These are phyloP conservation scores for Deinandra increscens DNA, from an alignment of 129 eudicot genomes.

Conservation along the genomic window DNA sequence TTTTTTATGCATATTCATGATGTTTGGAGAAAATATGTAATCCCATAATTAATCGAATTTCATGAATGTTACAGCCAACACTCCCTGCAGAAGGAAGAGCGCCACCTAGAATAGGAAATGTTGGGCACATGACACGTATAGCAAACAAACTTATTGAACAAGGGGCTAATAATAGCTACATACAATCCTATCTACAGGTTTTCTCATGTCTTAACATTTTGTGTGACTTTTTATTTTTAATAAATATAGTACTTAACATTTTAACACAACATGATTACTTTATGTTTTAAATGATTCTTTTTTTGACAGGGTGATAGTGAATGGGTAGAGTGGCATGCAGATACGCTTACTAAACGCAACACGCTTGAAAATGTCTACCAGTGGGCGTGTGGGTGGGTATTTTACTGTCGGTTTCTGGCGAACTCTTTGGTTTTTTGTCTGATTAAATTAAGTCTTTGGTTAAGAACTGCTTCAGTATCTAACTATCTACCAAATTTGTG, in stretches of 20 bases:
- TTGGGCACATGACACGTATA: constrained; percentile 90
- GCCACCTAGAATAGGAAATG: constrained; percentile 80
- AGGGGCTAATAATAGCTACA: constrained; percentile 52
- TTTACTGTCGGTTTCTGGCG: neutral
- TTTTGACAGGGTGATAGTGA: constrained; percentile 73
- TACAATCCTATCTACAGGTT: constrained; percentile 79
- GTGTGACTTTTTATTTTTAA: neutral
- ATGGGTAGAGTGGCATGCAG: constrained; percentile 92
- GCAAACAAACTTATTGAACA: constrained; percentile 86
- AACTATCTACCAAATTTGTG: neutral
- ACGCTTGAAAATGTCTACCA: constrained; percentile 82
- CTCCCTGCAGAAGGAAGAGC: constrained; percentile 65
- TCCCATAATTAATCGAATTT: constrained; percentile 3
- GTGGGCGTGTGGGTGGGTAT: constrained; percentile 96
- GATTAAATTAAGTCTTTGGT: neutral
- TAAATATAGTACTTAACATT: constrained; percentile 13
- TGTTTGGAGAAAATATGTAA: constrained; percentile 4
- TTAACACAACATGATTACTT: constrained; percentile 1
- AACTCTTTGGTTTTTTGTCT: neutral
- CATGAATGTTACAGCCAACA: constrained; percentile 71
- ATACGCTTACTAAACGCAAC: constrained; percentile 77
- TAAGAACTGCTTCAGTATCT: constrained; percentile 1
- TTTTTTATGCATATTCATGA: neutral
- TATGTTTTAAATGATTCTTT: constrained; percentile 8
- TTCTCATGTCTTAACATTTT: constrained; percentile 9